Evolutionary conservation across 1,284 basidiomycete genomes (phyloP).

Genomic region (Cystobasidium pallidum): DNA sequence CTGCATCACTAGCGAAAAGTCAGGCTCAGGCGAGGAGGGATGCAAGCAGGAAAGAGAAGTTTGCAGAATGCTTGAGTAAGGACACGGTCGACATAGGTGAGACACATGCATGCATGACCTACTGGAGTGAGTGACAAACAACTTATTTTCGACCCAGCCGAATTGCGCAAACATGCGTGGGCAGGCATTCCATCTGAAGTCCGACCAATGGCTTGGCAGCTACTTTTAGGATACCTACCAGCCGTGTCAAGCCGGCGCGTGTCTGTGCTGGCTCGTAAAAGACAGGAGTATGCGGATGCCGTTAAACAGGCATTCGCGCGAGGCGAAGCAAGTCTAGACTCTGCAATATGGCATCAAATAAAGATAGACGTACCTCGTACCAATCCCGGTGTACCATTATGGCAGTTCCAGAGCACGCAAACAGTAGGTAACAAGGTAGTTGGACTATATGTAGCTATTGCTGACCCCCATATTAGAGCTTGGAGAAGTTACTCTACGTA

Average conservation of each 20-base stretch:
- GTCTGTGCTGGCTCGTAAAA: conserved; percentile 79
- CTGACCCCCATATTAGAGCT: conserved; percentile 62
- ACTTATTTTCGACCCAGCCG: conserved; percentile 60
- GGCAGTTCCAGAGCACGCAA: conserved; percentile 85
- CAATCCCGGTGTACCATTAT: conserved; percentile 82
- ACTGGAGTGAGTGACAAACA: not conserved
- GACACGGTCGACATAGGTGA: conserved; percentile 69
- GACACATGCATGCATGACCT: conserved; percentile 51
- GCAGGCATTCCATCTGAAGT: conserved; percentile 86
- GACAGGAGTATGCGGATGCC: conserved; percentile 85
- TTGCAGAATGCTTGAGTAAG: conserved; percentile 49
- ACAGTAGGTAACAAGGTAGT: conserved; percentile 72
- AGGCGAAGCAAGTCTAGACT: conserved; percentile 79
- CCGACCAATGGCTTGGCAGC: conserved; percentile 89
- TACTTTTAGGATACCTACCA: conserved; percentile 91
- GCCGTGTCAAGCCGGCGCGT: conserved; percentile 76
- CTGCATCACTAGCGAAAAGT: conserved; percentile 42
- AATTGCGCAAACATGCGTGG: conserved; percentile 91
- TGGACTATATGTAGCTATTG: conserved; percentile 7
- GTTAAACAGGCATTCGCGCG: conserved; percentile 89
- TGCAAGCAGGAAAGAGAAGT: conserved; percentile 48
- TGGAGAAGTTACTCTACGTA: conserved; percentile 91
- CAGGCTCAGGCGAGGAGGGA: conserved; percentile 48
- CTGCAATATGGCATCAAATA: conserved; percentile 96
- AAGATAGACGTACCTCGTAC: conserved; percentile 95